Evolutionary conservation across 495 filamentous ascomycete genomes (phyloP), one percentile per base, ranked within the genome.

Genomic region (Talaromyces wortmannii): DNA sequence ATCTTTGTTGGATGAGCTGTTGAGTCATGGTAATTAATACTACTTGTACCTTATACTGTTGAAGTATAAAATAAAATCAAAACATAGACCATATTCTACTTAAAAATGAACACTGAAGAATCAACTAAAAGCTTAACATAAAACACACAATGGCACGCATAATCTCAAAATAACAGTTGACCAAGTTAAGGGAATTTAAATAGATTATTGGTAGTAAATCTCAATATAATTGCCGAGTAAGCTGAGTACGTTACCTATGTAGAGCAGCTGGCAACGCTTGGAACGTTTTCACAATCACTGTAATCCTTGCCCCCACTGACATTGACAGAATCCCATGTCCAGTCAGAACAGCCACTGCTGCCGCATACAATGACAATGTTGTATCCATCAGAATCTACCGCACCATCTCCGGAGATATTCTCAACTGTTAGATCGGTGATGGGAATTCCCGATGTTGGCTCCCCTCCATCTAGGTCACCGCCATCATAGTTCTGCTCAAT

Each of bases 401-500:
- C 65, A 18, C 53, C 57, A 4, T 65, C 67, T 0, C 83, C 83
- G 0, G 64, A 70, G 33, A 85, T 67, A 40, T 67, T 68, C 7
- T 62, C 49, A 13, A 86, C 33, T 2, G 70, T 79, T 3, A 85
- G 55, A 29, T 68, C 69, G 10, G 78, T 83, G 55, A 85, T 85
- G 1, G 78, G 75, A 33, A 86, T 78, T 29, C 83, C 82, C 46
- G 60, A 73, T 0, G 82, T 84, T 4, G 82, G 75, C 11, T 57
- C 75, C 13, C 80, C 81, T 6, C 55, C 48, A 15, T 75, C 75
- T 6, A 73, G 77, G 55, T 65, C 66, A 15, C 81, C 81, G 48
- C 80, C 79, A 61, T 78, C 66, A 53, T 85, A 87, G 63, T 84
- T 80, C 64, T 87, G 83, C 67, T 86, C 70, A 51, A 87, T 80